Base-by-base conservation (phyloP, 2,329 filamentous ascomycete species). In the Colletotrichum kahawae region DNA sequence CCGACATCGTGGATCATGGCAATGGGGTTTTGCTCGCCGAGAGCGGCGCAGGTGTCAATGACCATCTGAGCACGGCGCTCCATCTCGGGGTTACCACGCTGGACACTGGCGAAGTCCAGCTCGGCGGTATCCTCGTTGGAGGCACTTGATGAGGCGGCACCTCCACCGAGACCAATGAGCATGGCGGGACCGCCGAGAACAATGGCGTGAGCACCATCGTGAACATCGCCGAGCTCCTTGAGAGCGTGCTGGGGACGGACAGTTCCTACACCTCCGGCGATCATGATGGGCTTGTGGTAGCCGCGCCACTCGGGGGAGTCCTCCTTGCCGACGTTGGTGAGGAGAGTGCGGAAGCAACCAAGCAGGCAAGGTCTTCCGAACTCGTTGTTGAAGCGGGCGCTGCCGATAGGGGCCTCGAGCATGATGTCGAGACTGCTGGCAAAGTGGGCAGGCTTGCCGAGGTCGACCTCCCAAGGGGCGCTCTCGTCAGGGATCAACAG, bases 231-330 rank as follows among this genome's bases (percentile, higher is more conserved):
- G 10, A 93, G 91, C 77, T 94, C 91, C 86, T 99, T 99, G 74
- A 98, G 89, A 4, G 97, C 96, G 82, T 98, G 95, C 80, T 96
- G 93, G 16, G 97, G 96, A 73, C 97, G 89, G 34, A 98, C 96
- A 7, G 95, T 98, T 64, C 97, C 97, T 43, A 98, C 92, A 82
- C 97, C 97, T 82, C 97, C 97, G 77, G 97, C 97, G 85, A 99
- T 95, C 95, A 98, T 98, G 83, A 98, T 98, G 12, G 97, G 97
- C 87, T 99, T 99, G 86, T 98, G 97, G 83, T 98, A 99, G 29
- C 97, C 97, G 79, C 96, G 91, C 81, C 95, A 90, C 78, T 98
- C 95, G 24, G 89, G 89, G 21, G 81, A 79, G 5, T 83, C 82
- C 64, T 88, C 86, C 48, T 85, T 83, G 54, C 90, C 91, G 71